Percentiles rank a stretch among this genome's conserved stretches.
phyloP scores from a whole-genome alignment of 176 grass and related monocot genomes.

The Bonia amplexicaulis region DNA sequence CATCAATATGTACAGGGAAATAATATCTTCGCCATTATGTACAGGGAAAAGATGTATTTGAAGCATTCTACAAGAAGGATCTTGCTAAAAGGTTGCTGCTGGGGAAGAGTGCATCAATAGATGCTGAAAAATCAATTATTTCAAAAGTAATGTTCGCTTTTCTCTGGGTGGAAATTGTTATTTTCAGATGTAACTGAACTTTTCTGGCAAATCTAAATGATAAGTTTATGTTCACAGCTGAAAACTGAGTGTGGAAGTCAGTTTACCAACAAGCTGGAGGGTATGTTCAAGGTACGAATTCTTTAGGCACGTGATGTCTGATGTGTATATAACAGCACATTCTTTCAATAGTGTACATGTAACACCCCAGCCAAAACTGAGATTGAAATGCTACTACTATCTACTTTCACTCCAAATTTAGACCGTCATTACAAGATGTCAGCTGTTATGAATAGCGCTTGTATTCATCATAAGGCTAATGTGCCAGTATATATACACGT shows the following conservation, averaged over 20 bases:
- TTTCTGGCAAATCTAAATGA: conserved; percentile 10
- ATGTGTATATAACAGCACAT: too few relatives aligned
- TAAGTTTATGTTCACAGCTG: conserved; percentile 56
- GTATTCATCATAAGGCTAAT: too few relatives aligned
- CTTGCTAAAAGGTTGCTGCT: conserved; percentile 92
- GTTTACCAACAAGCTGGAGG: conserved; percentile 98
- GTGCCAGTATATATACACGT: too few relatives aligned
- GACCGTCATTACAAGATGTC: too few relatives aligned
- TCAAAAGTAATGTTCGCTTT: conserved; percentile 68
- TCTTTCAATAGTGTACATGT: too few relatives aligned
- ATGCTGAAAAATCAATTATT: conserved; percentile 98
- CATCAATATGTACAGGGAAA: conserved; percentile 57
- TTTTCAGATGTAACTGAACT: not conserved
- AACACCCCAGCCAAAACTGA: too few relatives aligned
- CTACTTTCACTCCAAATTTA: too few relatives aligned
- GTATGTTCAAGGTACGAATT: conserved; percentile 91
- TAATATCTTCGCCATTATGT: not conserved
- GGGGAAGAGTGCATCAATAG: conserved; percentile 97
- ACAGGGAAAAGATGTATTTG: conserved; percentile 99
- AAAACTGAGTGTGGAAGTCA: conserved; percentile 99
- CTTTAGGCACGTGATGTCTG: too few relatives aligned
- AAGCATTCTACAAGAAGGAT: conserved; percentile 99
- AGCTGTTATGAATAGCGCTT: too few relatives aligned
- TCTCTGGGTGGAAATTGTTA: not conserved
- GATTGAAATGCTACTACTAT: too few relatives aligned